phyloP scores from a whole-genome alignment of 2,329 filamentous ascomycete species.

The Sporothrix curviconia region DNA sequence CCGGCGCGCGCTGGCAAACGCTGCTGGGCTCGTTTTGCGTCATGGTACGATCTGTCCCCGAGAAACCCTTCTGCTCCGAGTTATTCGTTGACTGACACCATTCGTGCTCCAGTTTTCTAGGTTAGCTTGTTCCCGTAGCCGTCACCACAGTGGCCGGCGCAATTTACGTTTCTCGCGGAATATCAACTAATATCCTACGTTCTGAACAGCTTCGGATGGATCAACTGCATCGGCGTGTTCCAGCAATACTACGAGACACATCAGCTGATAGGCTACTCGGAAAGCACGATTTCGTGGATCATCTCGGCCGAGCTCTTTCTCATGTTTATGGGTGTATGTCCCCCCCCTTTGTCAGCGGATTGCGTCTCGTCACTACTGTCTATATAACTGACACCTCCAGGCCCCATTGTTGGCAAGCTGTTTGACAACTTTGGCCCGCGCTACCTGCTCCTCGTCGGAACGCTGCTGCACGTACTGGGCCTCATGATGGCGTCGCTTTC shows the following conservation, averaged over 20 bases:
- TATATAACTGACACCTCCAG: too few relatives aligned
- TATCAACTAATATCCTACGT: too few relatives aligned
- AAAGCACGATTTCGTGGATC: background rate
- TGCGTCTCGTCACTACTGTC: conserved; percentile 53
- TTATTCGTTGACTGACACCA: background rate
- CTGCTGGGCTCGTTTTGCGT: background rate
- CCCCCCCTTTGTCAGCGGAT: conserved; percentile 38
- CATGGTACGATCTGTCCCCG: background rate
- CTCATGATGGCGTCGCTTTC: conserved; percentile 52
- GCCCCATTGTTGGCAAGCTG: conserved; percentile 53
- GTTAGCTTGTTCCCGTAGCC: too few relatives aligned
- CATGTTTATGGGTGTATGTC: background rate
- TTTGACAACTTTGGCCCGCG: conserved; percentile 52
- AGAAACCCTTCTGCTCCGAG: too few relatives aligned
- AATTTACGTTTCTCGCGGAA: background rate
- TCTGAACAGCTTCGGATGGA: conserved; percentile 35
- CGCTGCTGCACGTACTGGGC: conserved; percentile 47
- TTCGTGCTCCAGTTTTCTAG: background rate
- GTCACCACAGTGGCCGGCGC: too few relatives aligned
- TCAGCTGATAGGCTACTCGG: conserved; percentile 29
- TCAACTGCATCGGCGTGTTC: conserved; percentile 43
- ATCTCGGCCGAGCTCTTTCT: background rate
- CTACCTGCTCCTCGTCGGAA: conserved; percentile 41
- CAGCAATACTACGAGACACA: conserved; percentile 51
- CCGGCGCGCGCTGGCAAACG: background rate